Evolutionary conservation across 2,329 filamentous ascomycete genomes (phyloP), one percentile per base, ranked within the genome.

Genomic region (Alternaria triticimaculans): DNA sequence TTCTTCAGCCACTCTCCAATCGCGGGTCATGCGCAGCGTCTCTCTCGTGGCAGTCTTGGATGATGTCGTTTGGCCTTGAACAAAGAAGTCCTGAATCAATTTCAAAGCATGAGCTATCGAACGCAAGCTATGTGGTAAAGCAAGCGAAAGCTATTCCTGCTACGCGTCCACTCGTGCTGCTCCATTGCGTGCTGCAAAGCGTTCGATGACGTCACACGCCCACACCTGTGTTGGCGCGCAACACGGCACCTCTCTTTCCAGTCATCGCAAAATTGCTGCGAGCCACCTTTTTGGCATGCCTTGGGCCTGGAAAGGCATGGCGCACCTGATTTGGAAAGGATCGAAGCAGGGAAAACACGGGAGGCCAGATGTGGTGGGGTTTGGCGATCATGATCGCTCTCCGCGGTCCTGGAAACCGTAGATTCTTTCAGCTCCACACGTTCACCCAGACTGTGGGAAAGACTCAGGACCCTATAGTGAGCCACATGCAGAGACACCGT

Each of bases 291-390:
- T 60, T 33, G 25, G 20, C 30, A 49, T 33, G 53, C 10, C 21
- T 4, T 50, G 25, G 21, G 44, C 30, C 56, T 26, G 11, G 33
- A 63, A 45, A 30, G 48, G 37, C 51, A 48, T 51, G 45, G 8
- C 20, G 18, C 10, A 51, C 50, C 33, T 37, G 37, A 25, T 41
- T 21, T 26, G 50, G 57, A 51, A 43, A 51, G 21, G 59, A 65
- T 65, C 55, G 45, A 51, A 63, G 59, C 63, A 63, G 63, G 63
- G 60, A 62, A 58, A 55, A 57, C 18, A 48, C 54, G 44, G 44
- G 28, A 33, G 50, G 26, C 37, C 43, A 28, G n/a, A 58, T 46
- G 30, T 54, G 26, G 58, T 50, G 55, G 60, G 60, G 56, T 50
- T 41, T 20, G 62, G 51, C 58, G 62, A 62, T 55, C 59, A 55